Conservation (phyloP, 176 grass and related monocot genomes). For the Thalia dealbata region DNA sequence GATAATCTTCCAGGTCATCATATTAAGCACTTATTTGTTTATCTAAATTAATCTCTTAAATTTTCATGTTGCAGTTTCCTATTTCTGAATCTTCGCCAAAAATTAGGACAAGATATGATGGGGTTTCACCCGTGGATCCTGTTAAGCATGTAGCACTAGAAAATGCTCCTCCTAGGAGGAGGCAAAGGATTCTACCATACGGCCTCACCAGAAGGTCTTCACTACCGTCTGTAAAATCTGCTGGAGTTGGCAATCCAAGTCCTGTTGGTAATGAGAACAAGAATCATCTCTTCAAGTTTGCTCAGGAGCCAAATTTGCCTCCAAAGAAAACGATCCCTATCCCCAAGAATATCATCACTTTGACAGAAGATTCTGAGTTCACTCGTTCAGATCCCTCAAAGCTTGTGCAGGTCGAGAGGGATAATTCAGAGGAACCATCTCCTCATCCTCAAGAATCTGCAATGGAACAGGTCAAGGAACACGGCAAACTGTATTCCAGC, state of each 20-base stretch:
- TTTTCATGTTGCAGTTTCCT: constrained; percentile 49
- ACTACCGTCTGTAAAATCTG: constrained; percentile 28
- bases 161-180: constrained; percentile 31
- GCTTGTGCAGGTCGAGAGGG: constrained; percentile 20
- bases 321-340: constrained; percentile 25
- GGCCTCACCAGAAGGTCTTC: constrained; percentile 31
- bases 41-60: constrained; percentile 1
- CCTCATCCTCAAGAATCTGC: constrained; percentile 30
- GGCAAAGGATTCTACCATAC: constrained; percentile 28
- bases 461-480: constrained; percentile 25
- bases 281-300: constrained; percentile 31
- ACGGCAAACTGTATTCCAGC: constrained; percentile 22
- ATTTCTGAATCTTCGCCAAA: constrained; percentile 61
- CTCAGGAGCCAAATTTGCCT: constrained; percentile 33
- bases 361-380: constrained; percentile 23
- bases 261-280: constrained; percentile 31
- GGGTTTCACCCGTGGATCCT: constrained; percentile 27
- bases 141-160: constrained; percentile 37
- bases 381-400: constrained; percentile 27
- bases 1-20: not conserved
- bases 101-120: constrained; percentile 30
- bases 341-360: constrained; percentile 17
- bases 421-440: constrained; percentile 29
- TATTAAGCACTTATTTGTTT: constrained; percentile 1
- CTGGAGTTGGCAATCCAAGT: constrained; percentile 32